These are phyloP conservation scores for Albifimbria verrucaria DNA, from an alignment of 2,329 filamentous ascomycete genomes.

Conservation along the genomic window DNA sequence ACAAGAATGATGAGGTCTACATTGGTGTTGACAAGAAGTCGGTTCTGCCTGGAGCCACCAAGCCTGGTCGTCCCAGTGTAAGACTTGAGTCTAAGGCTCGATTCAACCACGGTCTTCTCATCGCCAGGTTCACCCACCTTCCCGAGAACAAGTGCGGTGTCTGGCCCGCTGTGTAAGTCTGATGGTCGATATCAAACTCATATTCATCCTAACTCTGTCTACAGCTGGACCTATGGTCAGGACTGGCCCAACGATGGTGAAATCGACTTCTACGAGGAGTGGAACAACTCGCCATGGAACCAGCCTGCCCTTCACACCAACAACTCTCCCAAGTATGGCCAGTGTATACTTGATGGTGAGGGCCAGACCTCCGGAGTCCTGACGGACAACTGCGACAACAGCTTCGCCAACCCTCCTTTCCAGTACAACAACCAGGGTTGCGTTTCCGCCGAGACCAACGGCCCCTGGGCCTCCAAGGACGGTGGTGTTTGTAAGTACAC, in stretches of 20 bases:
- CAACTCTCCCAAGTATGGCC: slow-evolving; percentile 22
- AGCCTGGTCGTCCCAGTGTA: slow-evolving; percentile 51
- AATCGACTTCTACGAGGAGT: slow-evolving; percentile 66
- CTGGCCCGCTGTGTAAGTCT: slow-evolving; percentile 68
- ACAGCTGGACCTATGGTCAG: slow-evolving; percentile 45
- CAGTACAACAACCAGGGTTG: slow-evolving; percentile 40
- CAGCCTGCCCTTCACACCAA: slow-evolving; percentile 57
- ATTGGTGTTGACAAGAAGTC: slow-evolving; percentile 35
- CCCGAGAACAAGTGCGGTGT: slow-evolving; percentile 63
- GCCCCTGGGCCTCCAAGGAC: slow-evolving; percentile 31
- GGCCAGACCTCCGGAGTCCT: slow-evolving; percentile 27
- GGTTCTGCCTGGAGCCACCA: slow-evolving; percentile 14
- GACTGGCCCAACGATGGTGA: slow-evolving; percentile 62
- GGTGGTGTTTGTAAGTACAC: slow-evolving; percentile 44
- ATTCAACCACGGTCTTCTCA: slow-evolving; percentile 66
- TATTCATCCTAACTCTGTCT: slow-evolving; percentile 2
- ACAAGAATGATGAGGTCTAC: slow-evolving; percentile 29
- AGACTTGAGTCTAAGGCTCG: slow-evolving; percentile 59
- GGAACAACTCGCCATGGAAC: slow-evolving; percentile 54
- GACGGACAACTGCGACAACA: slow-evolving; percentile 39
- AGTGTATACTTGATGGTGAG: slow-evolving; percentile 28
- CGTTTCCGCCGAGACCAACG: slow-evolving; percentile 32
- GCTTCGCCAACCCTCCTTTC: slow-evolving; percentile 24
- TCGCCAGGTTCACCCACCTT: slow-evolving; percentile 68
- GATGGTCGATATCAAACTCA: too few species aligned